Percentiles rank a stretch among this genome's conserved stretches.
These are phyloP conservation scores for Neoascochyta sp. DNA, from an alignment of 2,329 filamentous ascomycete species.

Conservation along the genomic window DNA sequence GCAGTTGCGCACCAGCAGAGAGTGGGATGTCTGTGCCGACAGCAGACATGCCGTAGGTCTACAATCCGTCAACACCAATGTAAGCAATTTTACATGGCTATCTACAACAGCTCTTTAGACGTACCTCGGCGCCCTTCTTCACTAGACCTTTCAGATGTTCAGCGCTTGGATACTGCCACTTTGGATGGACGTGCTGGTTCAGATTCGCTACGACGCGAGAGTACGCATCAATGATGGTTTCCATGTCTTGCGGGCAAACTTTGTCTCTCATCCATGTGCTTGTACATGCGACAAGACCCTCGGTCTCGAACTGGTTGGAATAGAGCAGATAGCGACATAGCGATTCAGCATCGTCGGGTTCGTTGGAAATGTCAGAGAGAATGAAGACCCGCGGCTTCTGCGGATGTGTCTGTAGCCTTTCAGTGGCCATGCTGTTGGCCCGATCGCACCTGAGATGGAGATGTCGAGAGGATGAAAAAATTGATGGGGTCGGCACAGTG, in stretches of 20 bases:
- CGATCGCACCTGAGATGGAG: no score
- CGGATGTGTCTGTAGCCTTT: constrained; percentile 24
- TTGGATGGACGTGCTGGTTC: constrained; percentile 45
- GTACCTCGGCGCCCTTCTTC: constrained; percentile 32
- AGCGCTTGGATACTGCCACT: constrained; percentile 30
- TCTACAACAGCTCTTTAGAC: not conserved
- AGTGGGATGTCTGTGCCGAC: constrained; percentile 31
- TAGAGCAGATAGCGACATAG: constrained; percentile 39
- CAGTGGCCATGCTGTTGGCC: constrained; percentile 24
- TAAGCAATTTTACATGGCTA: no score
- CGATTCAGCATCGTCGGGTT: constrained; percentile 41
- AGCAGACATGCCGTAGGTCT: constrained; percentile 41
- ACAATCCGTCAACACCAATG: not conserved
- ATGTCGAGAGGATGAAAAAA: no score
- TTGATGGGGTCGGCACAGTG: no score
- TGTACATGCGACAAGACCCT: constrained; percentile 40
- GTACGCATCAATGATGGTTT: constrained; percentile 36
- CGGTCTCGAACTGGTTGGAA: constrained; percentile 39
- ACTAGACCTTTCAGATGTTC: constrained; percentile 23
- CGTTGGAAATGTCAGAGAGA: constrained; percentile 40
- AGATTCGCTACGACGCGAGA: constrained; percentile 43
- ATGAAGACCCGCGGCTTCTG: constrained; percentile 42
- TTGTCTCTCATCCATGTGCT: constrained; percentile 41
- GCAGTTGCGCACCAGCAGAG: constrained; percentile 45
- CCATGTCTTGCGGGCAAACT: constrained; percentile 34